Conservation (phyloP, 2,329 filamentous ascomycete species). For the Ilyonectria robusta region DNA sequence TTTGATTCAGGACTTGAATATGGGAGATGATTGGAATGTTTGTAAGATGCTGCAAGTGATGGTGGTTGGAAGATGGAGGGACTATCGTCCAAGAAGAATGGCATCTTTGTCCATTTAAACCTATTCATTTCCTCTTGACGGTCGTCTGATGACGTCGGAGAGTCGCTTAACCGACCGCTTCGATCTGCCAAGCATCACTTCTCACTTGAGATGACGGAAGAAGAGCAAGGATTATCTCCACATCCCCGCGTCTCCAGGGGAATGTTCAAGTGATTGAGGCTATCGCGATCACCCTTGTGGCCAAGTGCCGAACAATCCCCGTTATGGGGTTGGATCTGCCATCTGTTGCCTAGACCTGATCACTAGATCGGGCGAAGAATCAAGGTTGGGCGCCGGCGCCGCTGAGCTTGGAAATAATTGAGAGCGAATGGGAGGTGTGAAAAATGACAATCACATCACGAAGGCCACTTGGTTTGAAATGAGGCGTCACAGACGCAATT, state of each 20-base stretch:
- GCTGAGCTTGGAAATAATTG: background rate
- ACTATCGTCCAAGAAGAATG: too few relatives aligned
- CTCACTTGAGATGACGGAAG: background rate
- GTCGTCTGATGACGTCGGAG: constrained; percentile 16
- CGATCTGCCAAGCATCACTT: constrained; percentile 4
- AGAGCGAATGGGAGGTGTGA: background rate
- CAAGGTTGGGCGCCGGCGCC: background rate
- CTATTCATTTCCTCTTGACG: background rate
- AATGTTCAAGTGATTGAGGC: background rate
- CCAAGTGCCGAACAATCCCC: background rate
- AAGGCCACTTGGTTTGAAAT: background rate
- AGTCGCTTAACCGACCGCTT: constrained; percentile 8
- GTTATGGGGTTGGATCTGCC: background rate
- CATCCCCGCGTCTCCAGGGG: background rate
- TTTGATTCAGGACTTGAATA: background rate
- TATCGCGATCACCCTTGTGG: background rate
- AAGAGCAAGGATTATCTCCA: background rate
- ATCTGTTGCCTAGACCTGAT: constrained; percentile 14
- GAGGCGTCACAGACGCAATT: background rate
- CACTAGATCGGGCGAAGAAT: constrained; percentile 1
- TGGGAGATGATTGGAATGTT: background rate
- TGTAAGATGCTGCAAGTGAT: constrained; percentile 11
- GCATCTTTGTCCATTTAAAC: constrained; percentile 23
- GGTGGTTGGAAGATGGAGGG: background rate
- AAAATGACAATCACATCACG: background rate